Evolutionary conservation across 225 moss, liverwort and hornwort species (phyloP).

Genomic region (Neckera pumila): DNA sequence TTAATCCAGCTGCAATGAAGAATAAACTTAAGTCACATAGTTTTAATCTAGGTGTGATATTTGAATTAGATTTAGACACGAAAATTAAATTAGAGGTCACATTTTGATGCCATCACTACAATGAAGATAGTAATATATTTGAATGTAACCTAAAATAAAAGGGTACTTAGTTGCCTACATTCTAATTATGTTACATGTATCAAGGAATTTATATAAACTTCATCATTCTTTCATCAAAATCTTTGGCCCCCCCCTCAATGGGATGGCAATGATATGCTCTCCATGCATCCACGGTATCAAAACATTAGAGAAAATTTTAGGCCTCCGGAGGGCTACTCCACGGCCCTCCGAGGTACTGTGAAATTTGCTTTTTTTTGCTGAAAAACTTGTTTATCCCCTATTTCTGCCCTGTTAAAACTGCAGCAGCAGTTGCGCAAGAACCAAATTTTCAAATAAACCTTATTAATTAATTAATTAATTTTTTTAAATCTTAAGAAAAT

Average conservation of each 20-base stretch:
- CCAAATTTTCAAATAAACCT: too few relatives aligned
- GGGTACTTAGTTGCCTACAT: too few relatives aligned
- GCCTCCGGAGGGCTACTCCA: too few relatives aligned
- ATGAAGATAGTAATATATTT: not conserved
- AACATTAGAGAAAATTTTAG: too few relatives aligned
- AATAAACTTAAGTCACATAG: not conserved
- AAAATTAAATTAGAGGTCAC: not conserved
- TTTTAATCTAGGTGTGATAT: not conserved
- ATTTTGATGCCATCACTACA: not conserved
- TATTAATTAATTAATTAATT: too few relatives aligned
- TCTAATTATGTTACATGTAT: not conserved
- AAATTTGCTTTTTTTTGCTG: too few relatives aligned
- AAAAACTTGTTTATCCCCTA: too few relatives aligned
- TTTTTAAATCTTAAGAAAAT: too few relatives aligned
- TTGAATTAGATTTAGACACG: not conserved
- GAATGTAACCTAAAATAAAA: not conserved
- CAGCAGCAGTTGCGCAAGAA: too few relatives aligned
- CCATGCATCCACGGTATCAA: rapidly evolving
- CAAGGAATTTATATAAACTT: not conserved
- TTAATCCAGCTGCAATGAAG: not conserved
- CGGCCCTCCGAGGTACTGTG: too few relatives aligned
- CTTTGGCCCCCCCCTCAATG: rapidly evolving
- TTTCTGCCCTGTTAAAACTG: too few relatives aligned
- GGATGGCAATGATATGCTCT: rapidly evolving
- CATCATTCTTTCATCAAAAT: not conserved